These are phyloP conservation scores for Suillus fuscotomentosus DNA, from an alignment of 768 basidiomycete species.

Conservation along the genomic window DNA sequence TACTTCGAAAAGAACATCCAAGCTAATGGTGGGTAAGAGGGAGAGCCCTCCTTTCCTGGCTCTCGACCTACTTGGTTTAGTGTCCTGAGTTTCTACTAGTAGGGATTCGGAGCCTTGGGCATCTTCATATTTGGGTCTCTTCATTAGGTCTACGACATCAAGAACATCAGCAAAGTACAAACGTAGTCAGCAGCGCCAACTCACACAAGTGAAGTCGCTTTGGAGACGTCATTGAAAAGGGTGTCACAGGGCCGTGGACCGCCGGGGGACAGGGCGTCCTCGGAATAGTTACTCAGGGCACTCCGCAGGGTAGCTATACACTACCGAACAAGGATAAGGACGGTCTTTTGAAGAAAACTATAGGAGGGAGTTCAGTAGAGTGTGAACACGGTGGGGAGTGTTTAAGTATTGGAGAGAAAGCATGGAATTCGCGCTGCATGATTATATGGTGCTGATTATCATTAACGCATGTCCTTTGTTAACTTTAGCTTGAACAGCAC, in stretches of 20 bases:
- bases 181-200: not conserved
- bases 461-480: not conserved
- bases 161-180: not conserved
- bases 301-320: not conserved
- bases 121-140: slow-evolving; percentile 1
- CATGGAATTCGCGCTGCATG: slow-evolving; percentile 5
- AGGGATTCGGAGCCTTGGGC: not conserved
- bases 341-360: not conserved
- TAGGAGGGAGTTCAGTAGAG: not conserved
- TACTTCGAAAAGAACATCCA: slow-evolving; percentile 30
- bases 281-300: not conserved
- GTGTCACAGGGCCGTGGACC: slow-evolving; percentile 4
- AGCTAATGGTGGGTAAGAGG: slow-evolving; percentile 35
- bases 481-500: slow-evolving; percentile 3
- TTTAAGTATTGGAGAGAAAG: slow-evolving; percentile 1
- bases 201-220: slow-evolving; percentile 2
- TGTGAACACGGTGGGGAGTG: too few species aligned
- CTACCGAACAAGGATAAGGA: not conserved
- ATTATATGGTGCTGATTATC: slow-evolving; percentile 4
- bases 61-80: not conserved
- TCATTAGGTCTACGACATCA: not conserved
- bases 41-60: slow-evolving; percentile 10
- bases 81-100: not conserved
- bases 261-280: slow-evolving; percentile 3
- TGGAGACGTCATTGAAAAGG: not conserved